phyloP scores from a whole-genome alignment of 345 rosid species.

The Leavenworthia alabamica region DNA sequence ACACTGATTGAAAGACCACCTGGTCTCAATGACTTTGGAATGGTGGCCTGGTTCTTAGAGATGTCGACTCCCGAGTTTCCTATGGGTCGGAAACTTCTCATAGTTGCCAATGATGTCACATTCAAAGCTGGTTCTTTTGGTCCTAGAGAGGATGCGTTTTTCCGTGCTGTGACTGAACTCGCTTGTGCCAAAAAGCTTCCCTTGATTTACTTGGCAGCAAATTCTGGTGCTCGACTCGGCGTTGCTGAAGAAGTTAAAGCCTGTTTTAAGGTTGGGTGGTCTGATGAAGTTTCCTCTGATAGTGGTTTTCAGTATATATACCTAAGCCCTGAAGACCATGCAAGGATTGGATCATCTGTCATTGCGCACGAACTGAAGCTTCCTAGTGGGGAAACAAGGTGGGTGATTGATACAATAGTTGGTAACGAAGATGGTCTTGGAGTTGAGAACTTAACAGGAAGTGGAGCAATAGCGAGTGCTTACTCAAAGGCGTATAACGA shows the following conservation, averaged over 20 bases:
- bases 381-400: constrained; percentile 67
- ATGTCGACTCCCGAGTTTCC: constrained; percentile 91
- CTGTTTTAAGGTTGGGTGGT: constrained; percentile 90
- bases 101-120: constrained; percentile 91
- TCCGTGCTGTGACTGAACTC: constrained; percentile 81
- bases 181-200: constrained; percentile 88
- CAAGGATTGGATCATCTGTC: constrained; percentile 65
- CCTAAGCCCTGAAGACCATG: constrained; percentile 63
- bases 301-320: constrained; percentile 85
- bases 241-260: constrained; percentile 90
- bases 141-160: constrained; percentile 94
- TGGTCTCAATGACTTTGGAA: constrained; percentile 84
- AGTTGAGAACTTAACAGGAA: constrained; percentile 88
- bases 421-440: constrained; percentile 97
- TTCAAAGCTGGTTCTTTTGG: constrained; percentile 98
- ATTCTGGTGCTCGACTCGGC: constrained; percentile 97
- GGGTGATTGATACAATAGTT: constrained; percentile 88
- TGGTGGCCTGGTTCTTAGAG: constrained; percentile 98
- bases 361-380: constrained; percentile 86
- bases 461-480: constrained; percentile 97
- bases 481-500: constrained; percentile 90
- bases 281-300: constrained; percentile 74
- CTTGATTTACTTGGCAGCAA: constrained; percentile 88
- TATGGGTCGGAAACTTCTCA: constrained; percentile 71
- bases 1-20: constrained; percentile 50